These are phyloP conservation scores for Borovskyia barvae DNA, from an alignment of 208 protist species.

Conservation along the genomic window DNA sequence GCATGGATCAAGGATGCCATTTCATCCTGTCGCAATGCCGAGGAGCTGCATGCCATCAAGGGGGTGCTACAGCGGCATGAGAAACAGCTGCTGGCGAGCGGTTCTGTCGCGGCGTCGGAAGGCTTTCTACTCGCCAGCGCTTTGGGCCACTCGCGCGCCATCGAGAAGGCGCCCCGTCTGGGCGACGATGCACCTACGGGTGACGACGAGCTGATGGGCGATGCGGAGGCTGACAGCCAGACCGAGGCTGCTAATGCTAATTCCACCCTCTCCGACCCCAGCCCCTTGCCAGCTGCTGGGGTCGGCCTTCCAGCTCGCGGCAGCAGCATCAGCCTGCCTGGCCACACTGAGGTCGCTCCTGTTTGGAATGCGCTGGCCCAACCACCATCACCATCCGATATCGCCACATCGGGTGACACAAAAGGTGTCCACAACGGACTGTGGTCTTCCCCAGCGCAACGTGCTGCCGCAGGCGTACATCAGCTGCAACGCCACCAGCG, in stretches of 20 bases:
- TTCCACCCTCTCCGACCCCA: too few species aligned
- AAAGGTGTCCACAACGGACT: conserved; percentile 2
- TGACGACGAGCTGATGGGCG: background rate
- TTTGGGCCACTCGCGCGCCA: conserved; percentile 16
- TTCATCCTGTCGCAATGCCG: conserved; percentile 36
- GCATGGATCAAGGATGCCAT: conserved; percentile 72
- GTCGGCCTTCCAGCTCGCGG: background rate
- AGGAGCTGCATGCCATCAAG: conserved; percentile 50
- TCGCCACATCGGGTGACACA: conserved; percentile 6
- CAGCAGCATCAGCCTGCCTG: background rate
- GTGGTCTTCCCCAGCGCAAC: conserved; percentile 14
- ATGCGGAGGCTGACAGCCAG: background rate
- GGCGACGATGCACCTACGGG: conserved; percentile 11
- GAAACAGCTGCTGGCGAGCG: conserved; percentile 15
- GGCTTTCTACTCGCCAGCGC: conserved; percentile 17
- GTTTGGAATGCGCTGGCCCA: conserved; percentile 22
- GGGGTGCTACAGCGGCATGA: conserved; percentile 24
- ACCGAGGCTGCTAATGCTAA: background rate
- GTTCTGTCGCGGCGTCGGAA: conserved; percentile 6
- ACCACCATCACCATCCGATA: conserved; percentile 6
- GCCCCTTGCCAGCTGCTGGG: background rate
- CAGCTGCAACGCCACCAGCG: conserved; percentile 38
- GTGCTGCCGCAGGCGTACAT: conserved; percentile 27
- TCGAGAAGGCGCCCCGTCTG: conserved; percentile 6
- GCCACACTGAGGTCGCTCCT: background rate